phyloP scores from a whole-genome alignment of 2,329 filamentous ascomycete species.

The Xylariaceae sp. region DNA sequence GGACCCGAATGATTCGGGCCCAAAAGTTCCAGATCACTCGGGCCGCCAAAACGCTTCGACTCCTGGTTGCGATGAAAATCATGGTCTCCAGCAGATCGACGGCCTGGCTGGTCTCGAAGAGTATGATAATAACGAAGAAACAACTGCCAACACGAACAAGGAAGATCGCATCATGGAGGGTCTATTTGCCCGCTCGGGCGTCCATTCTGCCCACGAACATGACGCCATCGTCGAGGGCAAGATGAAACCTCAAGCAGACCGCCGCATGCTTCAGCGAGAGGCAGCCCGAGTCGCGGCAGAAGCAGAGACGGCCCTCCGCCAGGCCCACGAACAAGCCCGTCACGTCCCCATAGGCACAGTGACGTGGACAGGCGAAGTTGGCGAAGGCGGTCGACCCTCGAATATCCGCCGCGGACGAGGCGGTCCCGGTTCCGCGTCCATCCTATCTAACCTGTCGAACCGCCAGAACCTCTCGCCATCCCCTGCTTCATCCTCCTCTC shows the following conservation, averaged over 20 bases:
- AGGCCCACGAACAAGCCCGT: constrained; percentile 68
- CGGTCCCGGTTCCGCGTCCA: constrained; percentile 50
- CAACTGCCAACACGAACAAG: constrained; percentile 40
- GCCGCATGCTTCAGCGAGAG: constrained; percentile 73
- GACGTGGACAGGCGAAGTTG: constrained; percentile 88
- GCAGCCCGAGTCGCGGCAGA: constrained; percentile 74
- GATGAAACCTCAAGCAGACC: constrained; percentile 67
- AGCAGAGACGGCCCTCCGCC: constrained; percentile 71
- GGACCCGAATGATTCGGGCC: constrained; percentile 11
- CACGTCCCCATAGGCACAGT: constrained; percentile 76
- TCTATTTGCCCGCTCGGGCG: constrained; percentile 79
- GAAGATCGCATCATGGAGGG: constrained; percentile 81
- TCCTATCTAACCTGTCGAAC: constrained; percentile 55
- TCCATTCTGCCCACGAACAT: constrained; percentile 90
- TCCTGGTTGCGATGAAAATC: constrained; percentile 25
- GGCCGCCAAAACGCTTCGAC: constrained; percentile 7
- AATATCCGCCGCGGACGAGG: constrained; percentile 44
- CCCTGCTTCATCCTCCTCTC: too few species aligned
- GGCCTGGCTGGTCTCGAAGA: constrained; percentile 30
- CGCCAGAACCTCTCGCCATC: constrained; percentile 48
- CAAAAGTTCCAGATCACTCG: constrained; percentile 2
- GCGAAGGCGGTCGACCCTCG: constrained; percentile 69
- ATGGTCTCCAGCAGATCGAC: constrained; percentile 33
- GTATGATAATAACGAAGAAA: constrained; percentile 43
- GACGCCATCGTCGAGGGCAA: constrained; percentile 83